Conservation (phyloP, 768 basidiomycete genomes). For the Hemileccinum rubropunctum region DNA sequence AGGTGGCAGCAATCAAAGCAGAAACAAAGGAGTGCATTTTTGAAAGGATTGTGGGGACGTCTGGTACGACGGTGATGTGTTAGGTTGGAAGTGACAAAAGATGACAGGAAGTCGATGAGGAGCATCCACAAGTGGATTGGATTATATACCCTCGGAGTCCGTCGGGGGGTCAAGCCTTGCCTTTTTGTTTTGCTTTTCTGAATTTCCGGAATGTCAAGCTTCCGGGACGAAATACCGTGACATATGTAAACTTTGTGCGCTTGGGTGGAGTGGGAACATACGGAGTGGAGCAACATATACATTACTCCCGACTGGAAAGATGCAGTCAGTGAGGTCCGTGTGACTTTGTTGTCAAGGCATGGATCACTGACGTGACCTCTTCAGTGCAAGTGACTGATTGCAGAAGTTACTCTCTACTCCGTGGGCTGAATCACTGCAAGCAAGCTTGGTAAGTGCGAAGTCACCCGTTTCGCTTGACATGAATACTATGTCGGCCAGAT, state of each 20-base stretch:
- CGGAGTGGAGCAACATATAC: slow-evolving; percentile 12
- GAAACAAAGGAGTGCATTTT: slow-evolving; percentile 37
- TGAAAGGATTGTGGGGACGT: slow-evolving; percentile 32
- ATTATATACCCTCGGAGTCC: slow-evolving; percentile 18
- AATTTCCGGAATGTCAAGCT: neutral
- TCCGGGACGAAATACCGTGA: slow-evolving; percentile 5
- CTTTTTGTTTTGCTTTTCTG: neutral
- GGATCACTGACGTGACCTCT: neutral
- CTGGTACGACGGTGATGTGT: slow-evolving; percentile 9
- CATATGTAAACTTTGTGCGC: slow-evolving; percentile 5
- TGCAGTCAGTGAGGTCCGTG: neutral
- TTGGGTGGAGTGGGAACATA: slow-evolving; percentile 5
- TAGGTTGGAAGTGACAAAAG: slow-evolving; percentile 4
- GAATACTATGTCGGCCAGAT: too few species aligned
- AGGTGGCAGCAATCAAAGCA: slow-evolving; percentile 26
- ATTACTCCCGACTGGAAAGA: neutral
- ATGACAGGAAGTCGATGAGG: slow-evolving; percentile 19
- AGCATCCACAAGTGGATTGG: neutral
- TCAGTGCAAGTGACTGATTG: neutral
- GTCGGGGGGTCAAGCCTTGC: neutral
- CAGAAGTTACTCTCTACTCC: neutral
- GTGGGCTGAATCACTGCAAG: neutral
- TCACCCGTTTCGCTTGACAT: too few species aligned
- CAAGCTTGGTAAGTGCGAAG: too few species aligned
- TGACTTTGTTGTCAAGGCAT: too few species aligned